Base-by-base conservation (phyloP, 805 yeast species). In the Blastobotrys chiropterorum region DNA sequence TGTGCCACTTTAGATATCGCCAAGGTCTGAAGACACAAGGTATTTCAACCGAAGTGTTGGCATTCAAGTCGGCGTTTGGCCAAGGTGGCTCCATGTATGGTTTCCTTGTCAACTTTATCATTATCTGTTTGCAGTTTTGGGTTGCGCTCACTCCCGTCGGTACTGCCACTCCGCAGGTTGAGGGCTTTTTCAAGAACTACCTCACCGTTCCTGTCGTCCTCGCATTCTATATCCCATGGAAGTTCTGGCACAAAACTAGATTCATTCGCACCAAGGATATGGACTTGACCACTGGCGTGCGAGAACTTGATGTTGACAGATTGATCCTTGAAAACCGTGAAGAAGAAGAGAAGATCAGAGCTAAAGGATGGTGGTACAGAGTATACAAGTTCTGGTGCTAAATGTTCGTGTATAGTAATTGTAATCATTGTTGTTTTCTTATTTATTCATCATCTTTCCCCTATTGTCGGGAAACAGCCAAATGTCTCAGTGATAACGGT, bases 61-160 rank as follows among this genome's bases (percentile, higher is more conserved):
- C 82, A 0, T 84, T 75, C 63, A 71, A 70, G 38, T 74, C 89
- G 7, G 81, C 78, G 58, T 69, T 74, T 48, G 90, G 90, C 62
- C 64, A 78, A 21, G 66, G 61, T 57, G 88, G 88, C 49, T 80
- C 89, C 0, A 65, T 61, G 53, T 78, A 74, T 65, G 87, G 87
- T 51, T 62, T 76, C 85, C 85, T 26, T 67, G 80, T 86, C 62
- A 81, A 80, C 64, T 22, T 77, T 17, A 61, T 82, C 43, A 80
- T 86, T 56, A 69, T 86, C 53, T 67, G 76, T 51, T 83, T 86
- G 15, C 88, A 86, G 69, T 83, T 86, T 72, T 86, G 88, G 85
- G 74, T 82, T 51, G 87, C 90, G 13, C 66, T 83, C 41, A 84
- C 72, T 72, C 94, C 94, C 52, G 61, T 82, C 44, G 80, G 81